These are phyloP conservation scores for Periglandula ipomoeae DNA, from an alignment of 2,329 filamentous ascomycete genomes.

Conservation along the genomic window DNA sequence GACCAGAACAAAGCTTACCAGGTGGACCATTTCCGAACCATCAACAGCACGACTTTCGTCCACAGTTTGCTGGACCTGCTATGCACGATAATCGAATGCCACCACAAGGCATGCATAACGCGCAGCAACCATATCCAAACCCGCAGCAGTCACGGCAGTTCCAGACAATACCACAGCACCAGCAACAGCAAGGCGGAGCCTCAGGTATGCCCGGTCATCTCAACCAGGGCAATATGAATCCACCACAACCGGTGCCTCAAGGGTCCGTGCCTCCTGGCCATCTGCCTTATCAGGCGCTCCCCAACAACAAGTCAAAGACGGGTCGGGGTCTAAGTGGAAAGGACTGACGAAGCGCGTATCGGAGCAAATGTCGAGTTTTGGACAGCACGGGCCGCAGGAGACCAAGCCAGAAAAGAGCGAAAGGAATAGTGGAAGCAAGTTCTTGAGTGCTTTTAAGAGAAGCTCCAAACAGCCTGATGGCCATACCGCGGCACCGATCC, in stretches of 20 bases:
- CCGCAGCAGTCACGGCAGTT: constrained; percentile 12
- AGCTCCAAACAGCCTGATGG: constrained; percentile 16
- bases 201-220: background rate
- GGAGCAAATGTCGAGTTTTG: constrained; percentile 16
- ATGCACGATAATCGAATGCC: background rate
- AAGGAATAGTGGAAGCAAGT: constrained; percentile 15
- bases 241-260: background rate
- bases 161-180: background rate
- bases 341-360: constrained; percentile 23
- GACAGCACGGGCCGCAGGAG: constrained; percentile 7
- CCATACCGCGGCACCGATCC: background rate
- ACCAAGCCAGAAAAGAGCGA: constrained; percentile 15
- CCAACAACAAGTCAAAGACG: background rate
- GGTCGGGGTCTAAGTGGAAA: constrained; percentile 23
- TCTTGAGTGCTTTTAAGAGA: constrained; percentile 24
- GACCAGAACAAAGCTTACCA: background rate
- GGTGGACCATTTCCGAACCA: background rate
- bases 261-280: background rate
- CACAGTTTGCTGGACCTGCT: background rate
- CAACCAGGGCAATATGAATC: background rate
- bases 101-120: background rate
- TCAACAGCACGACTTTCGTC: background rate
- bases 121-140: constrained; percentile 4
- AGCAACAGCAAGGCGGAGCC: background rate
- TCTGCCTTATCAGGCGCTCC: background rate